Evolutionary conservation across 331 rosid genomes (phyloP).

Genomic region (Rosa hybrid): DNA sequence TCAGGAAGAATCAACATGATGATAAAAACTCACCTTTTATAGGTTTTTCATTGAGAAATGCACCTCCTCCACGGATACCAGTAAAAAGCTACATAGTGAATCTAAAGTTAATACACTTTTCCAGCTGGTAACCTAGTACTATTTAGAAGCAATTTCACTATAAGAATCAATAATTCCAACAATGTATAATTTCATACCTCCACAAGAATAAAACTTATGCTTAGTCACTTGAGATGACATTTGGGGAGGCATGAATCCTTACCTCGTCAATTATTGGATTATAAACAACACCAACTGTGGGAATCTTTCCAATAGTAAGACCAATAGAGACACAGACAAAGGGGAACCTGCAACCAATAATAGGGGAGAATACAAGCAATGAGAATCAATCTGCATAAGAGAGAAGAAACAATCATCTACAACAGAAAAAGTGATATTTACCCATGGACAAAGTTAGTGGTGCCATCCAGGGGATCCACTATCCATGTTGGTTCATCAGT

Average conservation of each 20-base stretch:
- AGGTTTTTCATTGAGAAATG: slow-evolving; percentile 80
- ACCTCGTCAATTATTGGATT: slow-evolving; percentile 94
- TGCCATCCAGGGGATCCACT: slow-evolving; percentile 98
- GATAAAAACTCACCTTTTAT: slow-evolving; percentile 62
- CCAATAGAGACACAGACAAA: slow-evolving; percentile 96
- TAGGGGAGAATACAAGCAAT: not conserved
- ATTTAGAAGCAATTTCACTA: not conserved
- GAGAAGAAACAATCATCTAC: slow-evolving; percentile 14
- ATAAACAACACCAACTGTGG: slow-evolving; percentile 90
- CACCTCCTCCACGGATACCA: slow-evolving; percentile 79
- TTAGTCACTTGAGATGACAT: slow-evolving; percentile 14
- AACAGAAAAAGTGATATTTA: slow-evolving; percentile 37
- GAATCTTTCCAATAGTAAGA: slow-evolving; percentile 82
- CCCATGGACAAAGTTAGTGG: slow-evolving; percentile 98
- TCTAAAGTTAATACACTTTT: slow-evolving; percentile 25
- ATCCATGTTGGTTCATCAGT: slow-evolving; percentile 97
- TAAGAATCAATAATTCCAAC: not conserved
- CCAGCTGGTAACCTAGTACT: slow-evolving; percentile 9
- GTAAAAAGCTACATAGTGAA: slow-evolving; percentile 72
- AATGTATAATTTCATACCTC: not conserved
- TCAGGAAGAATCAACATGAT: slow-evolving; percentile 11
- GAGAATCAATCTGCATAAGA: not conserved
- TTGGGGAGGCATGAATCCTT: slow-evolving; percentile 28
- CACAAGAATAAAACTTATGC: not conserved
- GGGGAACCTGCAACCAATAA: slow-evolving; percentile 64